A percentile compares a stretch with the other conserved stretches of the same genome.
These are phyloP conservation scores for Roridomyces roridus DNA, from an alignment of 768 basidiomycete genomes.

Conservation along the genomic window DNA sequence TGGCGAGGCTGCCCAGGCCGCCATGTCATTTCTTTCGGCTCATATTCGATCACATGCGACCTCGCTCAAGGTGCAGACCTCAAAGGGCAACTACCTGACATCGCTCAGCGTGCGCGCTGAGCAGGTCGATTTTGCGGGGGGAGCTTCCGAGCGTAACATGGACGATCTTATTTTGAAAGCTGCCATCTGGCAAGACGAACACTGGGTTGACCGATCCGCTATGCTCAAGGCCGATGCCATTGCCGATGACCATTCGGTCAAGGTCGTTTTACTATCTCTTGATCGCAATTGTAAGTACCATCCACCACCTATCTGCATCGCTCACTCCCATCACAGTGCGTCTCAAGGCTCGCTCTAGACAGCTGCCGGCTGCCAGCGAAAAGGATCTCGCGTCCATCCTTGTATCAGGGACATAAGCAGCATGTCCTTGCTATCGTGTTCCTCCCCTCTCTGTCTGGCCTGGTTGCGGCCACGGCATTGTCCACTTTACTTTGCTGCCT, in stretches of 20 bases:
- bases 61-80: conserved; percentile 93
- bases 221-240: conserved; percentile 58
- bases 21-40: conserved; percentile 76
- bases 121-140: conserved; percentile 72
- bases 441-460: neutral
- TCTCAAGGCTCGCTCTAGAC: conserved; percentile 86
- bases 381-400: conserved; percentile 82
- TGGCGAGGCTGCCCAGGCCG: conserved; percentile 74
- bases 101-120: conserved; percentile 86
- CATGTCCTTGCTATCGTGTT: neutral
- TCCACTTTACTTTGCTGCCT: conserved; percentile 18
- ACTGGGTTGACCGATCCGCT: conserved; percentile 86
- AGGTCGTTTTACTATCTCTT: conserved; percentile 88
- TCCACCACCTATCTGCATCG: conserved; percentile 19
- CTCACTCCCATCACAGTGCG: conserved; percentile 61
- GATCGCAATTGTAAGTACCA: conserved; percentile 85
- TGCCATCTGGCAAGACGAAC: conserved; percentile 91
- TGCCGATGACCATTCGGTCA: conserved; percentile 59
- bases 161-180: conserved; percentile 95
- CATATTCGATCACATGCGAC: conserved; percentile 76
- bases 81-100: conserved; percentile 90
- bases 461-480: conserved; percentile 16
- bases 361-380: conserved; percentile 85
- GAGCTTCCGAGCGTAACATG: conserved; percentile 74
- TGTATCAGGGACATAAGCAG: conserved; percentile 32